These are phyloP conservation scores for Eremothecium cymbalariae DNA, from an alignment of 1,139 yeast genomes.

Conservation along the genomic window DNA sequence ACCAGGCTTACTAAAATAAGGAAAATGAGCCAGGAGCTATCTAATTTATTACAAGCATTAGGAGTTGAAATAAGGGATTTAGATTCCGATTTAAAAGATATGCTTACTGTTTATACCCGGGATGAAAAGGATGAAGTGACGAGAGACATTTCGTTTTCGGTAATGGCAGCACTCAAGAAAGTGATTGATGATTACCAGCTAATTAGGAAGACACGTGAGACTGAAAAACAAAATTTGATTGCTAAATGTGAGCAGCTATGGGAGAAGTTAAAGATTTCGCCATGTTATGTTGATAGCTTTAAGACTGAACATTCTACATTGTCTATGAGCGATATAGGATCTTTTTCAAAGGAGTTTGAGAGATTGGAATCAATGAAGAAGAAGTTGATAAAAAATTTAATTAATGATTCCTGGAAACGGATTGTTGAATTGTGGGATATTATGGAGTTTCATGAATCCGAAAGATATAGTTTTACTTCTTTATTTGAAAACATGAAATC, in stretches of 20 bases:
- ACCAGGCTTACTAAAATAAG: constrained; percentile 8
- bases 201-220: constrained; percentile 18
- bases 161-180: constrained; percentile 5
- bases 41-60: constrained; percentile 5
- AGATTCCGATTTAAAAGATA: background rate
- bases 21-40: constrained; percentile 12
- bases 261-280: constrained; percentile 44
- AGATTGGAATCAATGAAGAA: constrained; percentile 54
- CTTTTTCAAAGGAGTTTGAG: constrained; percentile 44
- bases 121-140: background rate
- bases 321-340: constrained; percentile 23
- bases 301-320: constrained; percentile 33
- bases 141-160: constrained; percentile 1
- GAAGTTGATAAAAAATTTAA: constrained; percentile 58
- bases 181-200: constrained; percentile 4
- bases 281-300: constrained; percentile 34
- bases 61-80: constrained; percentile 7
- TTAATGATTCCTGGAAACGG: constrained; percentile 49
- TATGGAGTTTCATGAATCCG: constrained; percentile 47
- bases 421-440: constrained; percentile 56
- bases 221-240: constrained; percentile 20
- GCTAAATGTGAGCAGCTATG: constrained; percentile 41
- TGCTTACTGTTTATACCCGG: constrained; percentile 4
- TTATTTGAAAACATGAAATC: constrained; percentile 24
- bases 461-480: constrained; percentile 35